Conservation (phyloP, 192 early-diverging fungal species). For the Linnemannia exigua region DNA sequence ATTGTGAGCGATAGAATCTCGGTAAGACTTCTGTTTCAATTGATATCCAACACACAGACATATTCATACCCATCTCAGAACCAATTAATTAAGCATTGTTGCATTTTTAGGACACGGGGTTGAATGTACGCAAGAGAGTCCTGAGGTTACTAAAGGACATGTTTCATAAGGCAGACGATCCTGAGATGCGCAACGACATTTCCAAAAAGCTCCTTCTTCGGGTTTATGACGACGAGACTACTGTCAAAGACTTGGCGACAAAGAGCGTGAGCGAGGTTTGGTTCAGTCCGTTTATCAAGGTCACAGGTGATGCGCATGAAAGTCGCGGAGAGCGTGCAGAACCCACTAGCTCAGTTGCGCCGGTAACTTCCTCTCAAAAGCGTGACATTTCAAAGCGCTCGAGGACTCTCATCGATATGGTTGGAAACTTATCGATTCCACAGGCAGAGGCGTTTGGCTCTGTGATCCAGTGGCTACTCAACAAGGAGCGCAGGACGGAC, state of each 20-base stretch:
- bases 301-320: not conserved
- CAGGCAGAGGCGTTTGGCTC: conserved; percentile 36
- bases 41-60: not conserved
- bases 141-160: conserved; percentile 85
- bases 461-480: conserved; percentile 20
- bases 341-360: not conserved
- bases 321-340: not conserved
- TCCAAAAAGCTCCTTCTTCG: conserved; percentile 78
- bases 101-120: conserved; percentile 81
- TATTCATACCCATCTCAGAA: not conserved
- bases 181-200: conserved; percentile 72
- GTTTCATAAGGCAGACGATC: conserved; percentile 66
- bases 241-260: conserved; percentile 40
- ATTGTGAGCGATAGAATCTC: conserved; percentile 84
- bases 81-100: not conserved
- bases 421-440: conserved; percentile 11
- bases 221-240: conserved; percentile 73
- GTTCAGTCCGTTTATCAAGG: conserved; percentile 28
- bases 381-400: conserved; percentile 28
- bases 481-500: conserved; percentile 17
- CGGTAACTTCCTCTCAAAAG: conserved; percentile 24
- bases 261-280: conserved; percentile 39
- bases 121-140: conserved; percentile 90
- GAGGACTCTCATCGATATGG: conserved; percentile 34
- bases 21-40: conserved; percentile 57